These are phyloP conservation scores for Fragaria nilgerrensis DNA, from an alignment of 306 rosid genomes.

Conservation along the genomic window DNA sequence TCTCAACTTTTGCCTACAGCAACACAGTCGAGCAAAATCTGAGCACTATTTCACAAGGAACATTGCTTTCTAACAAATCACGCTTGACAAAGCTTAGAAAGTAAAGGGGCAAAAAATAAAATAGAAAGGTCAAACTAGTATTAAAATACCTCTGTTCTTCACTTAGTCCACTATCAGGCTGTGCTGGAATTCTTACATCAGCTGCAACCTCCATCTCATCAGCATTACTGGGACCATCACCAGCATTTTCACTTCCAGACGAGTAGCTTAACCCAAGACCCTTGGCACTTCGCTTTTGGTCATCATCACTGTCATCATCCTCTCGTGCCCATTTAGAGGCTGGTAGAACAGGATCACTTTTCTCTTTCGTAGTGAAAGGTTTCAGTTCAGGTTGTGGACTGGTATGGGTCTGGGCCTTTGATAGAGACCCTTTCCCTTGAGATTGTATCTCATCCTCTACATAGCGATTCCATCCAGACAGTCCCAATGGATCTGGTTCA, in stretches of 20 bases:
- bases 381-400: slow-evolving; percentile 74
- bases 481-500: slow-evolving; percentile 62
- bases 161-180: slow-evolving; percentile 73
- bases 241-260: slow-evolving; percentile 93
- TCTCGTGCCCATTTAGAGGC: slow-evolving; percentile 98
- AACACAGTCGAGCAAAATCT: slow-evolving; percentile 8
- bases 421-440: slow-evolving; percentile 50
- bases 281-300: slow-evolving; percentile 56
- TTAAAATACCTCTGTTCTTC: slow-evolving; percentile 78
- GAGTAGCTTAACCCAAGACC: slow-evolving; percentile 89
- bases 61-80: not conserved
- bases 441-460: slow-evolving; percentile 51
- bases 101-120: slow-evolving; percentile 13
- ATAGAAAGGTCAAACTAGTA: not conserved
- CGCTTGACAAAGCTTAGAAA: slow-evolving; percentile 1
- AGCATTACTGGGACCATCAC: slow-evolving; percentile 56
- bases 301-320: slow-evolving; percentile 95
- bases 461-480: slow-evolving; percentile 67
- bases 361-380: slow-evolving; percentile 68
- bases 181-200: slow-evolving; percentile 53
- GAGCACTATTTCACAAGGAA: not conserved
- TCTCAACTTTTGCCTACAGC: slow-evolving; percentile 83
- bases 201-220: slow-evolving; percentile 75
- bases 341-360: slow-evolving; percentile 76
- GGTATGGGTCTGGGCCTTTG: slow-evolving; percentile 57